Evolutionary conservation across 768 basidiomycete genomes (phyloP), one percentile per base, ranked within the genome.

Genomic region (Collybia sp.): DNA sequence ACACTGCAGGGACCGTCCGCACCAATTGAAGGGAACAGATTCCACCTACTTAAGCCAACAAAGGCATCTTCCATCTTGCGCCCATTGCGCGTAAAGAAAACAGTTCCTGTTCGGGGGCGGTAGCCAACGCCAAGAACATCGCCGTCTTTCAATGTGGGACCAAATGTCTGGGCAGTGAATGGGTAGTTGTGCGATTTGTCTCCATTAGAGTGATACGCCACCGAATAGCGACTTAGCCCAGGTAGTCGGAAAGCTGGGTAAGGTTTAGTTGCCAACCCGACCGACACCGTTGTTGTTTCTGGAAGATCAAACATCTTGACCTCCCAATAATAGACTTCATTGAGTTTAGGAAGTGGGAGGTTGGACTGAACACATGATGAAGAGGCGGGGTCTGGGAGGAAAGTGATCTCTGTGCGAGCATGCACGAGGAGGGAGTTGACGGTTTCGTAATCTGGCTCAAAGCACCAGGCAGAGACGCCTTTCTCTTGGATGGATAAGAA

Each of bases 311-410:
- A 98, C 88, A 98, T 90, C 71, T 99, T 99, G 51, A 93, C 88
- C 63, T 99, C 96, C 90, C 91, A 99, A 63, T 99, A 99, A 63
- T 99, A 99, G 11, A 97, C 93, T 63, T 98, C 96, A 68, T 99
- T 99, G 42, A 98, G 75, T 61, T 97, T 97, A 11, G 96, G 96
- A 2, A 99, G 71, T 2, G 96, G 96, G 9, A 99, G 75, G 62
- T 98, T 99, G 42, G 93, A 95, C 70, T 97, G 92, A 9, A 99
- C 96, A 49, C 81, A 91, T 11, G 95, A 94, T 2, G 91, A 87
- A 15, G 93, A 92, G 25, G 90, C 86, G 17, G 96, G 94, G 59
- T 94, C 88, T n/a, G 90, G 85, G 49, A 99, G 85, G 69, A 99
- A 99, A 5, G 94, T 96, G 56, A 99, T 88, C 68, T 99, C 96